Percentiles rank a stretch among this genome's conserved stretches.
phyloP scores from a whole-genome alignment of 2,329 filamentous ascomycete species.

The Trichoderma cornu-damae region DNA sequence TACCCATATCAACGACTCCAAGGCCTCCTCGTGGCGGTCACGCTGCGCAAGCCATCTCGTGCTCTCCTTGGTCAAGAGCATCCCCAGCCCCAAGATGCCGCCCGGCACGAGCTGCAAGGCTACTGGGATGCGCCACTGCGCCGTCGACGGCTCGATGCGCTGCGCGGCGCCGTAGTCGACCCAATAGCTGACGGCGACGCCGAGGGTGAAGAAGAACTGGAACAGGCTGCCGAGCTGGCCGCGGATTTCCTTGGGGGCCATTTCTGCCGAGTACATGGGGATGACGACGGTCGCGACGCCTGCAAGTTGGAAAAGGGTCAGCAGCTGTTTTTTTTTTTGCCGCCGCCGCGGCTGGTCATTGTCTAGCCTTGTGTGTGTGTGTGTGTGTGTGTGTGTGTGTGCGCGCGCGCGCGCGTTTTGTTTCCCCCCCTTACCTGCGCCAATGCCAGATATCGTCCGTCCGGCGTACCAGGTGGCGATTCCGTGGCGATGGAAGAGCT shows the following conservation, averaged over 20 bases:
- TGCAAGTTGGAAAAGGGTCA: background rate
- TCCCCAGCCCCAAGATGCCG: slow-evolving; percentile 42
- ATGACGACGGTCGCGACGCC: slow-evolving; percentile 36
- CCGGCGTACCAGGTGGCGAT: slow-evolving; percentile 37
- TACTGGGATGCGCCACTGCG: slow-evolving; percentile 48
- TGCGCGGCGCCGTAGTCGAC: slow-evolving; percentile 43
- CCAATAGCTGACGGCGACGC: slow-evolving; percentile 40
- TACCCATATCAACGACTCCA: slow-evolving; percentile 46
- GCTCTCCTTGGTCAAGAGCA: slow-evolving; percentile 46
- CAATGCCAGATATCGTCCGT: slow-evolving; percentile 34
- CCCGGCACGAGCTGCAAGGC: slow-evolving; percentile 45
- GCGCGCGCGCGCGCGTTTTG: too few species aligned
- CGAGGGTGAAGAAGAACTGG: slow-evolving; percentile 42
- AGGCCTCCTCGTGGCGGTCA: slow-evolving; percentile 41
- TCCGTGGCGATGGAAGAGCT: slow-evolving; percentile 36
- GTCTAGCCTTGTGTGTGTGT: background rate
- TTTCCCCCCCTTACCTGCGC: slow-evolving; percentile 31
- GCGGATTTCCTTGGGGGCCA: slow-evolving; percentile 43
- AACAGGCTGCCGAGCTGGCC: slow-evolving; percentile 41
- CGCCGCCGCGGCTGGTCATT: too few species aligned
- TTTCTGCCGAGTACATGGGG: slow-evolving; percentile 43
- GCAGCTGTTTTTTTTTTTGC: background rate
- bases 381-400: background rate
- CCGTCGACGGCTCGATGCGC: slow-evolving; percentile 34
- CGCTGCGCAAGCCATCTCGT: slow-evolving; percentile 43